Percentiles rank a stretch among this genome's conserved stretches.
These are phyloP conservation scores for Aphanomyces cochlioides DNA, from an alignment of 352 stramenopile genomes.

Conservation along the genomic window DNA sequence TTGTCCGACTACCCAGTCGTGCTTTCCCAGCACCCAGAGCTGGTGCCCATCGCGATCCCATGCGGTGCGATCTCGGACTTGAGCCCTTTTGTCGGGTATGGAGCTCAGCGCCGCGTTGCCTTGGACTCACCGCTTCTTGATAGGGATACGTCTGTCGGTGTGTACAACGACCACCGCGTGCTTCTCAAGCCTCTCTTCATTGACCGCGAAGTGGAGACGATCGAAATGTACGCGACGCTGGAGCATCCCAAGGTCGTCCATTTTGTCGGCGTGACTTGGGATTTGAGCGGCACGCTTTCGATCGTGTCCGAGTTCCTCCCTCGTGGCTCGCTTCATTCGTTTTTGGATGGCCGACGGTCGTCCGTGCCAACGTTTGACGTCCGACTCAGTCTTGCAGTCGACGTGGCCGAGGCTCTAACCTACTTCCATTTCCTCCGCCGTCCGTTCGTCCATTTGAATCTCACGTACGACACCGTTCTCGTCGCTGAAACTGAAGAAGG, in stretches of 20 bases:
- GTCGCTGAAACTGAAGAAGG: constrained; percentile 2
- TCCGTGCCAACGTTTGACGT: not conserved
- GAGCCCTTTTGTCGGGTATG: constrained; percentile 13
- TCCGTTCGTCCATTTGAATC: constrained; percentile 38
- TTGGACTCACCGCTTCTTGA: too few relatives aligned
- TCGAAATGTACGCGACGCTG: constrained; percentile 43
- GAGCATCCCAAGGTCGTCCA: constrained; percentile 49
- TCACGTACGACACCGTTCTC: constrained; percentile 12
- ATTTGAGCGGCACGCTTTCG: constrained; percentile 46
- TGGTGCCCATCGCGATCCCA: not conserved
- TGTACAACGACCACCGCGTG: not conserved
- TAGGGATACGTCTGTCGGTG: constrained; percentile 7
- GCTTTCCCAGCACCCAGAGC: not conserved
- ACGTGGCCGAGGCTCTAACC: constrained; percentile 42
- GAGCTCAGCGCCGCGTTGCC: not conserved
- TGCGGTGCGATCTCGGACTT: not conserved
- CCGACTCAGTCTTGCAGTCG: constrained; percentile 41
- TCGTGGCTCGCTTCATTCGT: constrained; percentile 44
- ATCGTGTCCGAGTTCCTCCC: constrained; percentile 50
- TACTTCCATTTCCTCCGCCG: constrained; percentile 42
- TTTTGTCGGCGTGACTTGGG: constrained; percentile 52
- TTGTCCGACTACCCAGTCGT: not conserved
- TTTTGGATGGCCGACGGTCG: constrained; percentile 33
- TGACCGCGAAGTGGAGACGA: constrained; percentile 5
- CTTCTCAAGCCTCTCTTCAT: constrained; percentile 9